Percentiles rank a stretch among this genome's conserved stretches.
Conservation (phyloP, 1,284 basidiomycete species). For the Ustilago loliicola region DNA sequence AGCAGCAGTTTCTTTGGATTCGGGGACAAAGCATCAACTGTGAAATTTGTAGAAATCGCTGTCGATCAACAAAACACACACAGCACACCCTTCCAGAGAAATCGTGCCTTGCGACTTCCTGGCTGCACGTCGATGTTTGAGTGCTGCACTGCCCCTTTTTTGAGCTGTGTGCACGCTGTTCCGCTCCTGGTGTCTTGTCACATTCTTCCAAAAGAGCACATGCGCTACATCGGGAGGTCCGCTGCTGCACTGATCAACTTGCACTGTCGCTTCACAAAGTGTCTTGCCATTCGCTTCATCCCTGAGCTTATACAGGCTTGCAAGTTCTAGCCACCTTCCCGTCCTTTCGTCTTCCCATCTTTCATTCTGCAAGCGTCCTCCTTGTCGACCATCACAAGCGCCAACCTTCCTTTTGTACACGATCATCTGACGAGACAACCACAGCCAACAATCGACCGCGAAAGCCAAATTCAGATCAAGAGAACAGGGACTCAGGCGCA, state of each 20-base stretch:
- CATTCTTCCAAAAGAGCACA: slow-evolving; percentile 28
- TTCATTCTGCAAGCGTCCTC: too few relatives aligned
- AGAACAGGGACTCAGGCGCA: not conserved
- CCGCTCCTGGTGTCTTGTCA: slow-evolving; percentile 17
- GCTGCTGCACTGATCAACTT: not conserved
- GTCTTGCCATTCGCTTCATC: slow-evolving; percentile 4
- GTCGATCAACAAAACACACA: slow-evolving; percentile 39
- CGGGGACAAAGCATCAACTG: not conserved
- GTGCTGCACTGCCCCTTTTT: slow-evolving; percentile 1
- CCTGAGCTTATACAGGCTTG: not conserved
- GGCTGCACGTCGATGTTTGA: not conserved
- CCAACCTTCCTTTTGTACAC: not conserved
- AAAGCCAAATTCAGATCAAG: not conserved
- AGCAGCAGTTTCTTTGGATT: not conserved
- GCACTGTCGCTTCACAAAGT: not conserved
- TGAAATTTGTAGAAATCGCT: not conserved
- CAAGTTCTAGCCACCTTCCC: not conserved
- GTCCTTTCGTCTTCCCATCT: too few relatives aligned
- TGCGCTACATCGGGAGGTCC: not conserved
- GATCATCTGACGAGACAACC: slow-evolving; percentile 1
- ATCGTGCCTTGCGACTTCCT: not conserved
- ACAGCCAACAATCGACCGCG: not conserved
- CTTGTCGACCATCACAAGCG: not conserved
- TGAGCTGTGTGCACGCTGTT: slow-evolving; percentile 1
- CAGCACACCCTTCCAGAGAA: not conserved